Evolutionary conservation across 257 asterid genomes (phyloP).

Genomic region (Primulina tabacum): DNA sequence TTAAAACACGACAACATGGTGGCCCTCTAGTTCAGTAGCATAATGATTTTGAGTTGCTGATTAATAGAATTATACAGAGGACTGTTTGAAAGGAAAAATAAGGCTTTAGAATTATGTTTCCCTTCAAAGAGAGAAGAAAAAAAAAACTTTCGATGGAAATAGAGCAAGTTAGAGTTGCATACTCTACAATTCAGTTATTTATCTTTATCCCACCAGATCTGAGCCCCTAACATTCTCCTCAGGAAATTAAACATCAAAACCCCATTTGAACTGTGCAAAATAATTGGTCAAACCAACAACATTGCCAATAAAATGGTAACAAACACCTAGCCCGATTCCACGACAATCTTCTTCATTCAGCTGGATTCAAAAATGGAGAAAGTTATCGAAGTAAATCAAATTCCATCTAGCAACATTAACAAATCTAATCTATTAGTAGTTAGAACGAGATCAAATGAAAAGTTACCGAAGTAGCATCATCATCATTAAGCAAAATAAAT

Average conservation of each 20-base stretch:
- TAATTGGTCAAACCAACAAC: not conserved
- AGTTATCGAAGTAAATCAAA: not conserved
- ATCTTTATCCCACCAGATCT: not conserved
- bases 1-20: not conserved
- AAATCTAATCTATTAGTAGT: conserved; percentile 14
- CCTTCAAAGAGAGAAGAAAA: too few species aligned
- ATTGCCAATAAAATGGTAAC: not conserved
- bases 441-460: conserved; percentile 15
- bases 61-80: too few species aligned
- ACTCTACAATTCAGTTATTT: not conserved
- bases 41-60: too few species aligned
- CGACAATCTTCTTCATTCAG: not conserved
- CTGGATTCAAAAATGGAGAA: not conserved
- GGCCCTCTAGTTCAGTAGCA: too few species aligned
- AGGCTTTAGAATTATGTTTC: too few species aligned
- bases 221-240: not conserved
- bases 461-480: conserved; percentile 9
- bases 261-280: not conserved
- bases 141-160: too few species aligned
- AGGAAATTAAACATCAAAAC: not conserved
- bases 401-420: conserved; percentile 14
- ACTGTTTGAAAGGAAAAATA: too few species aligned
- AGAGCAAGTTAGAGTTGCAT: not conserved
- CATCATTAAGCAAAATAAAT: not conserved
- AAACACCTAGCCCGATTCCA: not conserved